Evolutionary conservation across 2,329 filamentous ascomycete genomes (phyloP), one percentile per base, ranked within the genome.

Genomic region (Dactylonectria macrodidyma): DNA sequence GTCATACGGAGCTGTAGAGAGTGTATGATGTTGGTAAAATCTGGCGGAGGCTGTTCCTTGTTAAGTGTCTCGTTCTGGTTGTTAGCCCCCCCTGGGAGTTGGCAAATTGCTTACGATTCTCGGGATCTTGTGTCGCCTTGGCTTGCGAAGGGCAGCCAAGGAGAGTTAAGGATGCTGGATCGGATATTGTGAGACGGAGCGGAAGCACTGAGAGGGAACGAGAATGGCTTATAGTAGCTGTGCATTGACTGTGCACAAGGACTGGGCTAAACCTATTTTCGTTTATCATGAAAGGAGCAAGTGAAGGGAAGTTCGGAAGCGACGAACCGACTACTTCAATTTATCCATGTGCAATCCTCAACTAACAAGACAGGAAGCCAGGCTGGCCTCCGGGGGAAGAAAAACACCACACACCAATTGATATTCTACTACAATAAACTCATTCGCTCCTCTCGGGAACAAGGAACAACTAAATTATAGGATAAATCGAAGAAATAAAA

Each of bases 41-140:
- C 16, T 34, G 9, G 50, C 26, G 50, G 26, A 33, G 26, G 16
- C 50, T 19, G 50, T 52, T 52, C 33, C 30, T 34, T 54, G 26
- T 7, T 30, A 5, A 30, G 11, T 59, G 46, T 44, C 50, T 59
- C 41, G 44, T 36, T 59, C 48, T 33, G 56, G 22, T 59, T 41
- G n/a, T 26, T 36, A 5, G 12, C 9, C 24, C 5, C 33, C 19
- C 12, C 22, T 58, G 24, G 24, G n/a, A 46, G 36, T 36, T 52
- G 16, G 46, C 26, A 34, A 59, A 52, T 30, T 6, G 11, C 22
- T 19, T 16, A 36, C 51, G 34, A 34, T 57, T 65, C 48, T 56
- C 51, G 24, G 57, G 11, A 48, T 33, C 24, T 51, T 48, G 51
- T 65, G 46, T 57, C 34, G 44, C 63, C 44, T 38, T 58, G 46